Percentiles rank a stretch among this genome's conserved stretches.
Evolutionary conservation across 345 rosid genomes (phyloP).

Genomic region (Rhodamnia argentea): DNA sequence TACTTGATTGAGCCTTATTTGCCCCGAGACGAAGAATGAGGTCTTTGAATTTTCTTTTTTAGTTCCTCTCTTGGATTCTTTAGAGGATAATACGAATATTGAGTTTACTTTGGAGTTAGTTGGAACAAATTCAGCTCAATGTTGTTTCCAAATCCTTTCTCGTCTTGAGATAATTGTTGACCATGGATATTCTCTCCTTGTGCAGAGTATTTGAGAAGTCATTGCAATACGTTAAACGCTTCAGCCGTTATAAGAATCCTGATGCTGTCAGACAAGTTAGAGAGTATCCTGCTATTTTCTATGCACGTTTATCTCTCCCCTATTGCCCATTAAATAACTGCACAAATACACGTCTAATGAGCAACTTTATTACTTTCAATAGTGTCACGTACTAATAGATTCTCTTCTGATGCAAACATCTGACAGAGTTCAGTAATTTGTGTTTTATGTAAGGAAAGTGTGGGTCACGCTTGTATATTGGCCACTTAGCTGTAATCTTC

Average conservation of each 20-base stretch:
- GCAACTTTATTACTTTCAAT: neutral
- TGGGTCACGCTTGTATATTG: neutral
- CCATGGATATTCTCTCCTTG: neutral
- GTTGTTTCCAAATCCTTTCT: neutral
- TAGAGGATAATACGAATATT: neutral
- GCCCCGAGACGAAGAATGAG: neutral
- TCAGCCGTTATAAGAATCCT: constrained; percentile 95
- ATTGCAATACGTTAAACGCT: constrained; percentile 94
- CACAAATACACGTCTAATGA: neutral
- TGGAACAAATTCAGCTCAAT: neutral
- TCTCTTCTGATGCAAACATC: neutral
- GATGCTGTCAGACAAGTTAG: constrained; percentile 98
- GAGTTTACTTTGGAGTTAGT: neutral
- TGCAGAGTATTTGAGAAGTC: constrained; percentile 97
- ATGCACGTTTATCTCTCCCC: neutral
- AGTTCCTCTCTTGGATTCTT: neutral
- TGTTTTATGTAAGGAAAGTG: neutral
- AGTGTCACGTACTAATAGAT: neutral
- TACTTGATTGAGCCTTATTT: neutral
- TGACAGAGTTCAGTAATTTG: neutral
- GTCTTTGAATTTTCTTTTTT: neutral
- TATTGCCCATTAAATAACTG: neutral
- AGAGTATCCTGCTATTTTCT: constrained; percentile 66
- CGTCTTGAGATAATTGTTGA: neutral
- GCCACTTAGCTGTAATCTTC: neutral